Evolutionary conservation across 306 rosid species (phyloP).

Genomic region (Castanea mollissima): DNA sequence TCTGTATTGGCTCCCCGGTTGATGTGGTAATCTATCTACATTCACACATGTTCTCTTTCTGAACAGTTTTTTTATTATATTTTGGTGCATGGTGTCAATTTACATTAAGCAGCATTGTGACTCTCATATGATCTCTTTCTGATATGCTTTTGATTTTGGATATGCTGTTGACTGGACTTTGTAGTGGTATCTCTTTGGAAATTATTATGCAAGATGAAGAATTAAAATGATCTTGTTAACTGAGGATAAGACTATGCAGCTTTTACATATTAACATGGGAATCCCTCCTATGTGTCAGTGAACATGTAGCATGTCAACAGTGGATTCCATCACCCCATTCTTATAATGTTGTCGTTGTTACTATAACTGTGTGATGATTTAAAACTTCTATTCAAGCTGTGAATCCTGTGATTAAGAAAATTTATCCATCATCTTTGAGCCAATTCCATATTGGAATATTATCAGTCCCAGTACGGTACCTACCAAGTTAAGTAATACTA

Average conservation of each 20-base stretch:
- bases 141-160: neutral
- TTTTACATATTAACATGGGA: neutral
- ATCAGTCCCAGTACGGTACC: too few relatives aligned
- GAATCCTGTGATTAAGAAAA: too few relatives aligned
- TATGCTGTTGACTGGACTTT: neutral
- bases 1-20: slow-evolving; percentile 95
- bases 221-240: neutral
- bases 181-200: neutral
- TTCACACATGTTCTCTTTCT: neutral
- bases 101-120: too few relatives aligned
- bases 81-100: neutral
- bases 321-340: neutral
- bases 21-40: slow-evolving; percentile 75
- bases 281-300: neutral
- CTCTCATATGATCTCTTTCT: neutral
- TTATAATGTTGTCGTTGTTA: neutral
- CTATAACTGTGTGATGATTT: neutral
- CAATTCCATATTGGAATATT: too few relatives aligned
- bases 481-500: neutral
- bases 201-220: neutral
- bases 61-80: neutral
- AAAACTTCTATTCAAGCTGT: neutral
- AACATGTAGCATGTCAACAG: neutral
- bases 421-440: too few relatives aligned
- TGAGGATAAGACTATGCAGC: neutral